Base-by-base conservation (phyloP, 495 filamentous ascomycete genomes). In the Lophium mytilinum region DNA sequence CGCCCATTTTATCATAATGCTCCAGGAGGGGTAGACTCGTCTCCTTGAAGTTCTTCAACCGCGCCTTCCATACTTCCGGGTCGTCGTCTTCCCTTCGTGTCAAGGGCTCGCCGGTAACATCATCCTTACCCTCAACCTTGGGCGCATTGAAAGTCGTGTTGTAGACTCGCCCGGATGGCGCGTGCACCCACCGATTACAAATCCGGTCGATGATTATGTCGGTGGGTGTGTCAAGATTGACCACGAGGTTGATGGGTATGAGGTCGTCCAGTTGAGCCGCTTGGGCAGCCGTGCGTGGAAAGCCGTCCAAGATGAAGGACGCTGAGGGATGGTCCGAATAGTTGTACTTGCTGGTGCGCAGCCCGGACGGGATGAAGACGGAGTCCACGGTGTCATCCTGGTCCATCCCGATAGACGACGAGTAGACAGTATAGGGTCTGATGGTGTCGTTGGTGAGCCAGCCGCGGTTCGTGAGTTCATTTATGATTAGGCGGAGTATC, bases 301-400 rank as follows among this genome's bases (percentile, higher is more conserved):
- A 98, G 18, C 93, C 93, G 68, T 98, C 93, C 47, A 98, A 85
- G 58, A 98, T 83, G 70, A 97, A 98, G 14, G 89, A 95, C 18
- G 91, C 88, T 11, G 80, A 73, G 0, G 93, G 83, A 56, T 83
- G 79, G 45, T 93, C 78, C 45, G 83, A 83, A 47, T 70, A 70
- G 3, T 51, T 48, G 66, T 70, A 74, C 18, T 65, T 61, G 1
- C 54, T 30, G 12, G 63, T 51, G 9, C 57, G 48, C 14, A 60
- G 39, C 36, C 33, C 30, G 9, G 62, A 58, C 10, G 59, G 71
- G 30, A 74, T 62, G 63, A 74, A 75, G 48, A 69, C 49, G 19
- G 66, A 71, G 18, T 71, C 64, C 9, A 68, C 71, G 42, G 65
- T 61, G 17, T 68, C 53, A 8, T 53, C 50, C 41, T 33, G 14